Conservation (phyloP, 148 eudicot genomes). For the Camellia japonica region DNA sequence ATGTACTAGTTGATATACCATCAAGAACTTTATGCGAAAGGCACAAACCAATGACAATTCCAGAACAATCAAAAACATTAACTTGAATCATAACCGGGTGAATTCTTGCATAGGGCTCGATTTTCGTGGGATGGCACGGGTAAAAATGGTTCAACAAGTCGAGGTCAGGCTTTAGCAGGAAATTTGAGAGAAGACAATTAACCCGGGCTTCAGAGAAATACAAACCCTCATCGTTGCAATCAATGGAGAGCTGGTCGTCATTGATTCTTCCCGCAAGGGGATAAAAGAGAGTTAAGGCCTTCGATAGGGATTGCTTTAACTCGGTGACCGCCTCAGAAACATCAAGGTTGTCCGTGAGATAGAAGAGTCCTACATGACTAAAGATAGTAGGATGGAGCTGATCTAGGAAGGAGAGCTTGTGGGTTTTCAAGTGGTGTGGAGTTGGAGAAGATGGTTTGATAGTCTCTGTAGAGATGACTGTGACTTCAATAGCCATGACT, state of each 20-base stretch:
- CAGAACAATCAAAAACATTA: conserved; percentile 21
- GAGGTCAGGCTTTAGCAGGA: conserved; percentile 21
- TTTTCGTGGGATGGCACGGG: conserved; percentile 17
- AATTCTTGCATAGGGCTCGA: conserved; percentile 1
- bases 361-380: conserved; percentile 18
- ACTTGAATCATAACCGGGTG: conserved; percentile 24
- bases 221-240: conserved; percentile 26
- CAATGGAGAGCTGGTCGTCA: conserved; percentile 18
- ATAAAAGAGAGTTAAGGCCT: conserved; percentile 22
- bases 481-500: not conserved
- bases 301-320: conserved; percentile 22
- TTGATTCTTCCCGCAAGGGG: conserved; percentile 28
- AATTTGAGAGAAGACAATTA: conserved; percentile 8
- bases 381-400: conserved; percentile 20
- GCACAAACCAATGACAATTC: conserved; percentile 22
- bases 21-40: conserved; percentile 23
- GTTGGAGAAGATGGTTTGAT: conserved; percentile 4
- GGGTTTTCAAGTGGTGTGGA: conserved; percentile 11
- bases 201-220: conserved; percentile 22
- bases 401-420: conserved; percentile 26
- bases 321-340: not conserved
- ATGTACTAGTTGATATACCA: conserved; percentile 20
- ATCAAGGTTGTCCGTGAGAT: conserved; percentile 4
- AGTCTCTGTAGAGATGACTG: not conserved
- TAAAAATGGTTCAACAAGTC: conserved; percentile 14